These are phyloP conservation scores for Herpotrichia juniperi DNA, from an alignment of 2,329 filamentous ascomycete species.

Conservation along the genomic window DNA sequence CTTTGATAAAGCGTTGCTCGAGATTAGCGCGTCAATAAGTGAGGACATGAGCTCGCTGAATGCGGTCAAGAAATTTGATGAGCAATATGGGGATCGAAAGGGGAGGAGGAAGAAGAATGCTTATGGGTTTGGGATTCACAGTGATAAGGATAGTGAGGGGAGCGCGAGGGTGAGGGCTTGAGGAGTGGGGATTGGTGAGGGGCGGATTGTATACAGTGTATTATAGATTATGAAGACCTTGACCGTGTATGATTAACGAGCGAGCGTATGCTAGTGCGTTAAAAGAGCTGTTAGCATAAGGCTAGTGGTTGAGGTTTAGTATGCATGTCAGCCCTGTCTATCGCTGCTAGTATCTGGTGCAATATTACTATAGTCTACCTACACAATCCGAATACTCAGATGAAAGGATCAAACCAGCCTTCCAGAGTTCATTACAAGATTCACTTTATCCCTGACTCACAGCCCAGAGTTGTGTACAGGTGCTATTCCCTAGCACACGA, in stretches of 20 bases:
- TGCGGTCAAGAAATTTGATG: slow-evolving; percentile 92
- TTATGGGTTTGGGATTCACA: slow-evolving; percentile 56
- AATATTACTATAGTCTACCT: too few relatives aligned
- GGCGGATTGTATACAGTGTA: neutral
- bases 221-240: neutral
- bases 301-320: too few relatives aligned
- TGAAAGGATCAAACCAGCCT: too few relatives aligned
- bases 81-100: slow-evolving; percentile 86
- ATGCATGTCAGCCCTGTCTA: too few relatives aligned
- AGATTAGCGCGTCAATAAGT: slow-evolving; percentile 90
- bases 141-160: slow-evolving; percentile 27
- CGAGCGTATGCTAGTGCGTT: too few relatives aligned
- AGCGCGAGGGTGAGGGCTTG: neutral
- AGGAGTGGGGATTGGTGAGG: neutral
- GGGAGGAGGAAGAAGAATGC: slow-evolving; percentile 66
- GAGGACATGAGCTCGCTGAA: slow-evolving; percentile 90
- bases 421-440: too few relatives aligned
- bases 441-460: too few relatives aligned
- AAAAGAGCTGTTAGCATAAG: too few relatives aligned
- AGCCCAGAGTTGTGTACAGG: too few relatives aligned
- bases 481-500: too few relatives aligned
- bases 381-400: too few relatives aligned
- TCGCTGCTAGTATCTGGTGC: too few relatives aligned
- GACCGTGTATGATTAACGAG: neutral
- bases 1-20: slow-evolving; percentile 83